A percentile compares a stretch with the other conserved stretches of the same genome.
Evolutionary conservation across 441 rosid species (phyloP).

Genomic region (Gossypium davidsonii): DNA sequence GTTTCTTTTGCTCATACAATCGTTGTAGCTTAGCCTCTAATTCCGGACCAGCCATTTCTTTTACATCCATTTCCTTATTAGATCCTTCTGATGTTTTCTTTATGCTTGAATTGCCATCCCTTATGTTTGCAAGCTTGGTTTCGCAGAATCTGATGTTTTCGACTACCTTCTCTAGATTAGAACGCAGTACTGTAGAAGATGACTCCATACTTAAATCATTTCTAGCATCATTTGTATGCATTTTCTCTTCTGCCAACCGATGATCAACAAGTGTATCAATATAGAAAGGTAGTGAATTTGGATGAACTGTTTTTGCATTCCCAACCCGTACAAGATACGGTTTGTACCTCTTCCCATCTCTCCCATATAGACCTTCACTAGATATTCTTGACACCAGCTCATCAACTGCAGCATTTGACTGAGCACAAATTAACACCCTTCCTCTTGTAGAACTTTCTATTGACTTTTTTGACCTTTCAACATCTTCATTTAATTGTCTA

Average conservation of each 20-base stretch:
- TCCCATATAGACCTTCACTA: slow-evolving; percentile 74
- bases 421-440: slow-evolving; percentile 94
- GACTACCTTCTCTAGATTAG: slow-evolving; percentile 76
- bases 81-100: slow-evolving; percentile 41
- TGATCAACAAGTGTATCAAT: slow-evolving; percentile 90
- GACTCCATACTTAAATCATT: slow-evolving; percentile 42
- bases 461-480: slow-evolving; percentile 37
- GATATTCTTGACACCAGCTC: slow-evolving; percentile 89
- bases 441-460: slow-evolving; percentile 50
- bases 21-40: slow-evolving; percentile 59
- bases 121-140: slow-evolving; percentile 85
- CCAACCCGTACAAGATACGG: slow-evolving; percentile 99
- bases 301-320: slow-evolving; percentile 86
- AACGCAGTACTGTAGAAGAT: slow-evolving; percentile 60
- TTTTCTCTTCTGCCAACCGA: slow-evolving; percentile 70
- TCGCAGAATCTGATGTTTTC: slow-evolving; percentile 74
- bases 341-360: slow-evolving; percentile 81
- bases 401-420: slow-evolving; percentile 99
- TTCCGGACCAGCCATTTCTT: slow-evolving; percentile 66
- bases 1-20: slow-evolving; percentile 82
- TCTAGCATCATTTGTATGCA: slow-evolving; percentile 37
- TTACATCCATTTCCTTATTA: slow-evolving; percentile 39
- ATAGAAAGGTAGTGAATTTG: slow-evolving; percentile 77
- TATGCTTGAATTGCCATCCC: slow-evolving; percentile 49
- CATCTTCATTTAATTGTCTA: slow-evolving; percentile 61